Percentiles rank a stretch among this genome's conserved stretches.
phyloP scores from a whole-genome alignment of 805 yeast genomes.

The Tetrapisispora nanseiensis region DNA sequence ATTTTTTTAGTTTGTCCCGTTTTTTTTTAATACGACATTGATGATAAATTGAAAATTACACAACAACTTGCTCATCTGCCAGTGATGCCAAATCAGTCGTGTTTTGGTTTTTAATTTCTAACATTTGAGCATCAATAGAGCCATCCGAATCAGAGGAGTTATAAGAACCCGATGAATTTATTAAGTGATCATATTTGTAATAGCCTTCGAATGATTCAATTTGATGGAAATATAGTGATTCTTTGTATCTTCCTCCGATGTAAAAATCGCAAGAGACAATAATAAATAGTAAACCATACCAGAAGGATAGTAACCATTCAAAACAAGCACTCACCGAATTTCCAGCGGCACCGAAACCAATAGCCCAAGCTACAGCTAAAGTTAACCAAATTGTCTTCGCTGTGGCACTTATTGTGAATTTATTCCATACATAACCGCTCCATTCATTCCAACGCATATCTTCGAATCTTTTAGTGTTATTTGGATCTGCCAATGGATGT shows the following conservation, averaged over 20 bases:
- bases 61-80: background rate
- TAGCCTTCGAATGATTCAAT: conserved; percentile 21
- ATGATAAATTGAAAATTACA: background rate
- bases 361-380: conserved; percentile 56
- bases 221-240: conserved; percentile 24
- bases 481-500: conserved; percentile 25
- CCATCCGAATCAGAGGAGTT: conserved; percentile 1
- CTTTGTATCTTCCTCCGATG: conserved; percentile 41
- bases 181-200: conserved; percentile 18
- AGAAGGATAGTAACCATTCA: conserved; percentile 84
- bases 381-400: conserved; percentile 57
- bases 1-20: too few species aligned
- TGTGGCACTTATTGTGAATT: conserved; percentile 39
- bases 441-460: conserved; percentile 27
- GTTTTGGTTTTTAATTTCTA: conserved; percentile 1
- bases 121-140: background rate
- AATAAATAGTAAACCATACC: conserved; percentile 63
- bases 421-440: conserved; percentile 32
- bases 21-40: too few species aligned
- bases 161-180: background rate
- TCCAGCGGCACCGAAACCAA: conserved; percentile 48
- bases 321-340: conserved; percentile 50
- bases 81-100: background rate
- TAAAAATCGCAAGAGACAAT: conserved; percentile 60
- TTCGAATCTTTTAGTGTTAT: conserved; percentile 10